Percentiles rank a stretch among this genome's conserved stretches.
These are phyloP conservation scores for Psidium friedrichsthalianum DNA, from an alignment of 345 rosid species.

Conservation along the genomic window DNA sequence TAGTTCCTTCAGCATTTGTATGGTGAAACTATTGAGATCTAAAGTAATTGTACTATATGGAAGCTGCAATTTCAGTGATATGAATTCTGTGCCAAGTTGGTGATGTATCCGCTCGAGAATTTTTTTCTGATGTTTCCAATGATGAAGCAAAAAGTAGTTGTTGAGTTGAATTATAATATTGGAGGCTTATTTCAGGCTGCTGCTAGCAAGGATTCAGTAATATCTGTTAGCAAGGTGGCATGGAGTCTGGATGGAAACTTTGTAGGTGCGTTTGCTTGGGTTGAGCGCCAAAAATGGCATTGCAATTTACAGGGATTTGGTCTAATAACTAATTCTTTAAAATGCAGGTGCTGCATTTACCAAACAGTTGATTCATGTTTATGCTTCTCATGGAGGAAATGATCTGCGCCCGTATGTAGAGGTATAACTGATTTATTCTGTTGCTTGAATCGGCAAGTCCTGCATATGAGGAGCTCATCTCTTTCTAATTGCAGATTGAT, in stretches of 20 bases:
- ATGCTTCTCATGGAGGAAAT: constrained; percentile 16
- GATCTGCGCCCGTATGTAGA: constrained; percentile 14
- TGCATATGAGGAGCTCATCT: neutral
- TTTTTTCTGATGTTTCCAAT: neutral
- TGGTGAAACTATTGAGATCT: neutral
- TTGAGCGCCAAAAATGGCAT: neutral
- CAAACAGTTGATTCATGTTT: constrained; percentile 20
- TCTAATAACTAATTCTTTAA: neutral
- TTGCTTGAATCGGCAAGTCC: neutral
- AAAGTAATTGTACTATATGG: neutral
- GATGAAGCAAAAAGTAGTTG: neutral
- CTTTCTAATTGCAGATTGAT: constrained; percentile 45
- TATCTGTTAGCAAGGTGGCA: constrained; percentile 46
- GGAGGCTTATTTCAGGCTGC: constrained; percentile 26
- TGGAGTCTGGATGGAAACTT: constrained; percentile 68
- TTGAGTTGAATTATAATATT: neutral
- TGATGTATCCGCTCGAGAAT: neutral
- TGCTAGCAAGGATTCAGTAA: constrained; percentile 24
- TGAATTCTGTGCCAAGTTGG: neutral
- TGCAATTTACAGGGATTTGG: neutral
- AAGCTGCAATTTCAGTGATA: neutral
- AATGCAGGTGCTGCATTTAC: constrained; percentile 21
- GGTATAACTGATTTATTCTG: constrained; percentile 5
- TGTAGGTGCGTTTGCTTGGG: constrained; percentile 15
- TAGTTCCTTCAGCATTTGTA: neutral